phyloP scores from a whole-genome alignment of 108 stramenopile species.

The Skeletonema marinoi region DNA sequence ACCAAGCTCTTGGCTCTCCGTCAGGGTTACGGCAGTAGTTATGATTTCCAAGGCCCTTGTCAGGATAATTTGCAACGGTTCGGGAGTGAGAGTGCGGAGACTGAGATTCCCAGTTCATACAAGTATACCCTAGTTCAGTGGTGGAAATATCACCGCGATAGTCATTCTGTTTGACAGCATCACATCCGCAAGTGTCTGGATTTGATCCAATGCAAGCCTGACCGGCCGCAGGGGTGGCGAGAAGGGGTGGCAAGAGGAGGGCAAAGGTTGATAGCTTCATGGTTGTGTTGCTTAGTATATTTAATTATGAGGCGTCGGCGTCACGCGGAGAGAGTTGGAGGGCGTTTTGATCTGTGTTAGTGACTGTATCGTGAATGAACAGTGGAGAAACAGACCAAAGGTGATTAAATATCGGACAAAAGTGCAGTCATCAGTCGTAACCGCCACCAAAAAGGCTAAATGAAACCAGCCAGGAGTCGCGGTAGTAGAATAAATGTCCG shows the following conservation, averaged over 20 bases:
- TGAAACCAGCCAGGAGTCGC: no score
- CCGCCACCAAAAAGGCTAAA: no score
- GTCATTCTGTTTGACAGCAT: slow-evolving; percentile 13
- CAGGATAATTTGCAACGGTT: slow-evolving; percentile 9
- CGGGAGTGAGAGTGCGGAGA: slow-evolving; percentile 12
- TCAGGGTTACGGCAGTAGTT: slow-evolving; percentile 40
- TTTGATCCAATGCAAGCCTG: no score
- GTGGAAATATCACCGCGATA: slow-evolving; percentile 23
- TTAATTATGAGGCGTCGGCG: no score
- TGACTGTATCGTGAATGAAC: no score
- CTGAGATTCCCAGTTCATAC: slow-evolving; percentile 24
- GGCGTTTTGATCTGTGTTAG: no score
- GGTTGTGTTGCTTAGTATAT: neutral
- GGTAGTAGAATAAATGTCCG: no score
- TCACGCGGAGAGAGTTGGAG: no score
- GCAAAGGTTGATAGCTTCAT: neutral
- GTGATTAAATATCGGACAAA: no score
- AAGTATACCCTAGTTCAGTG: slow-evolving; percentile 3
- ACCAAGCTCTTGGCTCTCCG: slow-evolving; percentile 21
- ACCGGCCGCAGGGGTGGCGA: neutral
- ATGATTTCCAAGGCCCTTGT: slow-evolving; percentile 15
- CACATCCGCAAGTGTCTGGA: neutral
- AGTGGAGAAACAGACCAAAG: no score
- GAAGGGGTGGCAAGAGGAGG: neutral
- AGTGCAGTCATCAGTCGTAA: no score